phyloP scores from a whole-genome alignment of 768 basidiomycete genomes.

The Tephrocybe sp. region DNA sequence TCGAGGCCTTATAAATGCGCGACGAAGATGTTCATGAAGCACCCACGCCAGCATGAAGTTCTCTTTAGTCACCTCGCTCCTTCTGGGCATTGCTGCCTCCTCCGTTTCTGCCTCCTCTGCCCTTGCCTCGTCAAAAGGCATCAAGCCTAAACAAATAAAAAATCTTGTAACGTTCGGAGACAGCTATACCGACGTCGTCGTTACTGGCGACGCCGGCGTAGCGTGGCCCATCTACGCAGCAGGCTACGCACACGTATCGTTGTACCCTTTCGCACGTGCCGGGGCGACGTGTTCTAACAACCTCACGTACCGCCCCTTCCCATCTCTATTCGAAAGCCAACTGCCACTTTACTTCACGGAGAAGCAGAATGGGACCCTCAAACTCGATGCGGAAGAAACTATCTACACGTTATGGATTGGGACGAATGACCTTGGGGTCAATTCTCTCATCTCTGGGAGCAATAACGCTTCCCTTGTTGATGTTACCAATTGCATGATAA shows the following conservation, averaged over 20 bases:
- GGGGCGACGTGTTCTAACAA: slow-evolving; percentile 70
- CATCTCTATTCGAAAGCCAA: slow-evolving; percentile 57
- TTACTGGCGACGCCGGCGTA: slow-evolving; percentile 40
- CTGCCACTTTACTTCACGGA: slow-evolving; percentile 53
- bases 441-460: slow-evolving; percentile 52
- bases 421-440: slow-evolving; percentile 61
- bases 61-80: not conserved
- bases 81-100: slow-evolving; percentile 1
- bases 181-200: slow-evolving; percentile 58
- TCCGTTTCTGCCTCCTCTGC: not conserved
- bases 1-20: not conserved
- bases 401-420: slow-evolving; percentile 71
- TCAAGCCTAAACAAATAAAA: slow-evolving; percentile 50
- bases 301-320: slow-evolving; percentile 57
- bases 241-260: slow-evolving; percentile 48
- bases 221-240: slow-evolving; percentile 66
- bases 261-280: slow-evolving; percentile 59
- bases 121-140: slow-evolving; percentile 17
- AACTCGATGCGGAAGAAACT: slow-evolving; percentile 43
- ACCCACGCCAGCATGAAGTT: slow-evolving; percentile 3
- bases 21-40: not conserved
- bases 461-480: slow-evolving; percentile 56
- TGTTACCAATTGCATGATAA: slow-evolving; percentile 55
- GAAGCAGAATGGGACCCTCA: slow-evolving; percentile 39
- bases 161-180: slow-evolving; percentile 71